Evolutionary conservation across 345 rosid genomes (phyloP).

Genomic region (Viola odorata): DNA sequence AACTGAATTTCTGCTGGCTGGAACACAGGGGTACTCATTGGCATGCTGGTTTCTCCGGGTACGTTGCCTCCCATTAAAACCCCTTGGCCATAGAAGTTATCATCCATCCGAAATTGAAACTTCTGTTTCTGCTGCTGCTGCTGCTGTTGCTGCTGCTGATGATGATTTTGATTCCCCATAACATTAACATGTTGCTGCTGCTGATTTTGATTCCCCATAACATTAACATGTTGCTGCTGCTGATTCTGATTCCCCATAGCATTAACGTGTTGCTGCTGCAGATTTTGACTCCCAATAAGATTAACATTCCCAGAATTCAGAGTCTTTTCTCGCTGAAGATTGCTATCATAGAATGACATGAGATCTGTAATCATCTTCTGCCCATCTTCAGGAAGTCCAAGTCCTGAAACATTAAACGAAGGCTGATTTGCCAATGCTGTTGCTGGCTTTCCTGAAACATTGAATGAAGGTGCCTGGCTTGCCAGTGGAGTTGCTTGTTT

Average conservation of each 20-base stretch:
- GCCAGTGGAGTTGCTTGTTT: constrained; percentile 10
- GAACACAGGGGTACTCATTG: constrained; percentile 22
- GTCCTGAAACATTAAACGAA: constrained; percentile 31
- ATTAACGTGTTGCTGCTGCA: not conserved
- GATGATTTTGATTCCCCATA: not conserved
- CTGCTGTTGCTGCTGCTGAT: not conserved
- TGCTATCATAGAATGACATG: constrained; percentile 44
- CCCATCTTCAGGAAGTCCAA: constrained; percentile 51
- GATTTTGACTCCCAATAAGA: constrained; percentile 9
- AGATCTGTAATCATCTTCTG: constrained; percentile 47
- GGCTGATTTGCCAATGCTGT: constrained; percentile 16
- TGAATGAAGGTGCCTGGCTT: constrained; percentile 17
- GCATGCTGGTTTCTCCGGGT: constrained; percentile 20
- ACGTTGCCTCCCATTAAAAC: constrained; percentile 24
- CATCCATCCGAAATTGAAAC: constrained; percentile 29
- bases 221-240: constrained; percentile 2
- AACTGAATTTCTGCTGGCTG: constrained; percentile 19
- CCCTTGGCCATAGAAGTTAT: constrained; percentile 23
- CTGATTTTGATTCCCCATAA: not conserved
- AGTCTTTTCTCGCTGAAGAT: constrained; percentile 30
- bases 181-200: constrained; percentile 4
- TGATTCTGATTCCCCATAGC: not conserved
- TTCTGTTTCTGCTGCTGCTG: constrained; percentile 22
- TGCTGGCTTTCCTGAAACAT: constrained; percentile 27
- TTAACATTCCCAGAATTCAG: constrained; percentile 13